These are phyloP conservation scores for Quillaja saponaria DNA, from an alignment of 306 rosid species.

Conservation along the genomic window DNA sequence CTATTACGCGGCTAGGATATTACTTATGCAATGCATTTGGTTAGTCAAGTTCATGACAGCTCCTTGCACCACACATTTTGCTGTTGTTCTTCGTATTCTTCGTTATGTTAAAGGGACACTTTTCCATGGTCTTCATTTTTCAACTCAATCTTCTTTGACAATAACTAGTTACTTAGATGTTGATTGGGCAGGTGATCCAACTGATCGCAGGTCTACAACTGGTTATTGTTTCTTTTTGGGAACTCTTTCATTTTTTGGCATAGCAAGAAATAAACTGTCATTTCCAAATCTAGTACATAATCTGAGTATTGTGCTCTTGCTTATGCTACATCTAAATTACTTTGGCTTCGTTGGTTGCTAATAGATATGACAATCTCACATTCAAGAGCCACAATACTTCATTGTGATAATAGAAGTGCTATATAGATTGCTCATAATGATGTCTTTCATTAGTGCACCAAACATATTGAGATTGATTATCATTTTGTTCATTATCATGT, in stretches of 20 bases:
- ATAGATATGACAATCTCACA: background rate
- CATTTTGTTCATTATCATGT: background rate
- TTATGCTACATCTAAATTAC: background rate
- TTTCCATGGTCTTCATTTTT: background rate
- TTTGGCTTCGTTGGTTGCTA: background rate
- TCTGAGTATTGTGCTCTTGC: background rate
- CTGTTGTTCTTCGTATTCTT: background rate
- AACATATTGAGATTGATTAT: background rate
- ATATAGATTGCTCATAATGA: background rate
- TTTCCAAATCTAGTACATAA: background rate
- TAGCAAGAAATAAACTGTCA: background rate
- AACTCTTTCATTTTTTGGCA: background rate
- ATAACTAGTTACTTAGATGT: background rate
- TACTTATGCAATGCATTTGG: background rate
- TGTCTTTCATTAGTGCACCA: background rate
- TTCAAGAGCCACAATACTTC: background rate
- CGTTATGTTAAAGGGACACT: background rate
- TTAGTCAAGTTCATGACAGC: background rate
- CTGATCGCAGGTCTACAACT: background rate
- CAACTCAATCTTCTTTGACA: background rate
- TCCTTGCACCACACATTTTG: background rate
- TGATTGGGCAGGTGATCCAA: background rate
- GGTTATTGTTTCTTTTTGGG: background rate
- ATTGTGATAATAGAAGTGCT: background rate
- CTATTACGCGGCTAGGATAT: background rate